Evolutionary conservation across 139 green algal genomes (phyloP).

Genomic region (Picochlorum sp.): DNA sequence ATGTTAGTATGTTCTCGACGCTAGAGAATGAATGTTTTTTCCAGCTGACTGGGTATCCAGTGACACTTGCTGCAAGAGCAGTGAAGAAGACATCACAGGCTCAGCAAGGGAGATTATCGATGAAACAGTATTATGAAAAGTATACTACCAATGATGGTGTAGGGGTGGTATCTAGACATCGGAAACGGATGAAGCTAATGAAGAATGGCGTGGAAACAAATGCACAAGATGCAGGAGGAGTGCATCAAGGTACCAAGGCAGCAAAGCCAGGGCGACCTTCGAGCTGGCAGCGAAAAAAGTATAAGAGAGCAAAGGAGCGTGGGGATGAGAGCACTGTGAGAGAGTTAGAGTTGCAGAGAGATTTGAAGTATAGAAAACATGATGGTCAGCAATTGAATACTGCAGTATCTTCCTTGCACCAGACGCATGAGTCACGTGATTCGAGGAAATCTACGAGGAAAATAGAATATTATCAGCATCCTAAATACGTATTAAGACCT

Average conservation of each 20-base stretch:
- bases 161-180: not conserved
- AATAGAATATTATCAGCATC: constrained; percentile 8
- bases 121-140: not conserved
- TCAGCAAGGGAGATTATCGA: not conserved
- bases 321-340: not conserved
- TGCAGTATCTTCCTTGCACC: not conserved
- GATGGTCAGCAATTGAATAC: too few relatives aligned
- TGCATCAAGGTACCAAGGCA: not conserved
- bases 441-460: not conserved
- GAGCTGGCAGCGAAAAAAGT: constrained; percentile 40
- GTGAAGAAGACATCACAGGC: not conserved
- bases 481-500: constrained; percentile 8
- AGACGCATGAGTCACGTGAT: not conserved
- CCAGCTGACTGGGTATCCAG: constrained; percentile 41
- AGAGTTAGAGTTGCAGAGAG: too few relatives aligned
- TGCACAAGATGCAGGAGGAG: not conserved
- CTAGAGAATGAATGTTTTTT: constrained; percentile 49
- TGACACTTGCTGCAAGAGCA: constrained; percentile 28
- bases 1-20: constrained; percentile 45
- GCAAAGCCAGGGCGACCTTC: constrained; percentile 20
- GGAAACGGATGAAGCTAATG: not conserved
- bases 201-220: not conserved
- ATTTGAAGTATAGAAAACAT: too few relatives aligned
- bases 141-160: too few relatives aligned
- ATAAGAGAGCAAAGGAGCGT: not conserved